Base-by-base conservation (phyloP, 2,329 filamentous ascomycete genomes). In the Colletotrichum australisinense region DNA sequence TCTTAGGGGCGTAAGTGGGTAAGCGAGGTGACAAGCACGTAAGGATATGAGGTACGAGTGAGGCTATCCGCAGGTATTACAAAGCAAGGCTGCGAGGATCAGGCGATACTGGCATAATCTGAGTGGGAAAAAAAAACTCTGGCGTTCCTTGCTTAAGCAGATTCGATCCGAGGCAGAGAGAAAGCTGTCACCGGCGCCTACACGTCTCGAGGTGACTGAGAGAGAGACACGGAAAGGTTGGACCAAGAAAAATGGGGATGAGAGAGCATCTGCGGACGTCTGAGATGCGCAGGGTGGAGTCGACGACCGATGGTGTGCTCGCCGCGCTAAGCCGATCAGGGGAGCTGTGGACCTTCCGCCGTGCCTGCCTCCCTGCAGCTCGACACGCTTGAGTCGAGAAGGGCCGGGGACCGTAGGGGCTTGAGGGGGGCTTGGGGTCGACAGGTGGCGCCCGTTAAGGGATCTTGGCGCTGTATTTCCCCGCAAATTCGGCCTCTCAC, bases 271-370 rank as follows among this genome's bases (percentile, higher is more conserved):
- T 28, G 69, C 64, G 60, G 49, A 46, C 49, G 49, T 52, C 46
- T 28, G 56, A 59, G 55, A 65, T 69, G 70, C 52, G 26, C 52
- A 14, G 19, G 22, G 69, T 46, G 69, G 69, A 46, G 59, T 52
- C 69, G 53, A 59, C 38, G 52, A 66, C 49, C 69, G 67, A 70
- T 73, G 67, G 60, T 73, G 70, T 73, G 70, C 67, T 73, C 56
- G 66, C 57, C 52, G 67, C 35, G 30, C 70, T 70, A 73, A 62
- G 16, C 70, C 60, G 52, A 19, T 12, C 9, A 22, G 19, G 70
- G 59, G 2, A 60, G 53, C 42, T 55, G 32, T 65, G 70, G 70
- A 56, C 59, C 49, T 19, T 42, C 38, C 5, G 38, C 38, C 38
- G 38, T 42, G 53, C 7, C 6, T 35, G 32, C 3, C 11, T 8